Base-by-base conservation (phyloP, 768 basidiomycete species). In the Hemileccinum rubropunctum region DNA sequence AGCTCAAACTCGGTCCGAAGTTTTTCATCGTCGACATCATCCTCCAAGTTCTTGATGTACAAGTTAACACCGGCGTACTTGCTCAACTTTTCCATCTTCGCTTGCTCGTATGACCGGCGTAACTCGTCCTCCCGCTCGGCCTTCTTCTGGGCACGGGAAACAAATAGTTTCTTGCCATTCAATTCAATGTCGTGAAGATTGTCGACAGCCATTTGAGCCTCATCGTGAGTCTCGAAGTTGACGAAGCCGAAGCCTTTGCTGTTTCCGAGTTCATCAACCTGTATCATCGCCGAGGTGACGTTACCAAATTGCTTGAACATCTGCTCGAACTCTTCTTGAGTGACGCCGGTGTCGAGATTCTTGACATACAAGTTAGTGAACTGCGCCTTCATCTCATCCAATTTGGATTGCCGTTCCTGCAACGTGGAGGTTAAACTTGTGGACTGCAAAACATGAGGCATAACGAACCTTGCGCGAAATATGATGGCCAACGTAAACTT, bases 351-450 rank as follows among this genome's bases (percentile, higher is more conserved):
- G 66, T 95, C 92, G 58, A 99, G 70, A 76, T 98, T 98, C 83
- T 99, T 99, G 76, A 98, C 76, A 73, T 97, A 99, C 54, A 99
- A 79, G 76, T 99, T 99, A 67, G 97, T 99, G 77, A 91, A 99
- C 61, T 95, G 91, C 23, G 93, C 76, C 71, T 89, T 93, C 84
- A 93, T 91, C 76, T 99, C 95, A 64, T 98, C 97, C 54, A 98
- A 78, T 75, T 99, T 98, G 68, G 94, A 94, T 76, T 95, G 92
- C 58, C 97, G 89, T 74, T 98, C 97, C 85, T 91, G 47, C 1
- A 49, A 26, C 8, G 3, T 2, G 11, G 10, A 34, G n/a, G 17
- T 56, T 47, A 23, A 39, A 32, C 14, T 10, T 15, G 4, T 20
- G 18, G 0, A 12, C n/a, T 14, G 20, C 17, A 5, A 12, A n/a